These are phyloP conservation scores for Setaria viridis DNA, from an alignment of 202 grass and related monocot species.

Conservation along the genomic window DNA sequence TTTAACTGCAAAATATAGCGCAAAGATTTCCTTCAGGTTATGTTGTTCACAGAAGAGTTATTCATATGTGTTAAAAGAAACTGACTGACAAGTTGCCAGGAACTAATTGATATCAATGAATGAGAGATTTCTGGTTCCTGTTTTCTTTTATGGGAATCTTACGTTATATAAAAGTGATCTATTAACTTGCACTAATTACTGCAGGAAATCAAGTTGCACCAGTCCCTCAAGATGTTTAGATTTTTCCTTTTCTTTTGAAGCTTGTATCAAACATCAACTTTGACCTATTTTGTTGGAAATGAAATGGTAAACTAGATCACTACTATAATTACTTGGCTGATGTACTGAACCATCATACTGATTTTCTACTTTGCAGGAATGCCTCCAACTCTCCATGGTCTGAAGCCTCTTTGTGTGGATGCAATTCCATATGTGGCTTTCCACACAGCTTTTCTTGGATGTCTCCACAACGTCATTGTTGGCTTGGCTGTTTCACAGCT, in stretches of 20 bases:
- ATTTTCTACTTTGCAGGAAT: conserved; percentile 27
- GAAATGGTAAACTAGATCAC: not conserved
- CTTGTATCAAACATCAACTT: not conserved
- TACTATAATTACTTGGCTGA: conserved; percentile 39
- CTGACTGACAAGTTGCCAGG: conserved; percentile 4
- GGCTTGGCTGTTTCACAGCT: conserved; percentile 30
- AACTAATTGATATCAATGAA: conserved; percentile 23
- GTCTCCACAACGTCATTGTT: conserved; percentile 29
- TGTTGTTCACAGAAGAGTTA: conserved; percentile 3
- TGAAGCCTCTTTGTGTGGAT: conserved; percentile 28
- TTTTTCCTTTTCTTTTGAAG: not conserved
- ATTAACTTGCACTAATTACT: not conserved
- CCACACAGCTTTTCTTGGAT: conserved; percentile 30
- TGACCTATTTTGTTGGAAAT: not conserved
- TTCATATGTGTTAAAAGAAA: conserved; percentile 18
- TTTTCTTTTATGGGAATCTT: not conserved
- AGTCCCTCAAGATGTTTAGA: not conserved
- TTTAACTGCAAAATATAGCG: not conserved
- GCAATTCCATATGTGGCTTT: conserved; percentile 7
- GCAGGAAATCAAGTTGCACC: not conserved
- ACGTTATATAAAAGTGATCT: not conserved
- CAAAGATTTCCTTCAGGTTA: not conserved
- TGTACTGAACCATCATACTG: conserved; percentile 3
- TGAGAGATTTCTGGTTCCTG: not conserved
- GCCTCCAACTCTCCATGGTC: not conserved